Evolutionary conservation across 2,329 filamentous ascomycete genomes (phyloP), one percentile per base, ranked within the genome.

Genomic region (Talaromyces piceae): DNA sequence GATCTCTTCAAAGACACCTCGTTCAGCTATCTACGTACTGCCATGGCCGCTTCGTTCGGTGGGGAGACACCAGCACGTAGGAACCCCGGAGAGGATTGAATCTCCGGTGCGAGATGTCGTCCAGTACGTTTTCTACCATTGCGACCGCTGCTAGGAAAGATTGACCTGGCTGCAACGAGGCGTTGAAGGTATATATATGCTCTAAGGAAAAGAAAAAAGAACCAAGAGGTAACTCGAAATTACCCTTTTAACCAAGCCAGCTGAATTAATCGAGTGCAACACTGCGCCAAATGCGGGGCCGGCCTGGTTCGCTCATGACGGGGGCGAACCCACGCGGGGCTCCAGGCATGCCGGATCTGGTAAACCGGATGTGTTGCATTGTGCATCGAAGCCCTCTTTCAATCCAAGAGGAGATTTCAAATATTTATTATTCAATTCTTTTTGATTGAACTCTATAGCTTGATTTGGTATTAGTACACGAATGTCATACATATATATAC

Each of bases 41-140:
- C 93, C 93, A 98, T 63, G 93, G 93, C 58, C 93, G 81, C 80
- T 97, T 97, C 49, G 91, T 97, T 50, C 93, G 79, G 71, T 98
- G 93, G 55, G 93, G 93, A 13, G 93, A 97, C 12, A 98, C 93
- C 31, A 98, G 80, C 54, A 98, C 80, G 86, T 91, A 95, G 56
- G 86, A 89, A 55, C 88, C 90, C 58, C 88, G 86, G 56, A 98
- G 78, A 49, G 89, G 88, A 67, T 98, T 98, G 70, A 87, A 97
- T 67, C 93, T 86, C 62, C 93, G 80, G 68, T 98, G 93, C 39
- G 93, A 95, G 63, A 98, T 97, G 69, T 98, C 91, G 76, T 97
- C 84, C 47, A 98, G 83, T 46, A 91, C 83, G 57, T 82, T 78
- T 64, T 87, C 84, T 7, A 82, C 80, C 86, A 90, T 91, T 44